Evolutionary conservation across 257 asterid genomes (phyloP), one percentile per base, ranked within the genome.

Genomic region (Capsicum baccatum): DNA sequence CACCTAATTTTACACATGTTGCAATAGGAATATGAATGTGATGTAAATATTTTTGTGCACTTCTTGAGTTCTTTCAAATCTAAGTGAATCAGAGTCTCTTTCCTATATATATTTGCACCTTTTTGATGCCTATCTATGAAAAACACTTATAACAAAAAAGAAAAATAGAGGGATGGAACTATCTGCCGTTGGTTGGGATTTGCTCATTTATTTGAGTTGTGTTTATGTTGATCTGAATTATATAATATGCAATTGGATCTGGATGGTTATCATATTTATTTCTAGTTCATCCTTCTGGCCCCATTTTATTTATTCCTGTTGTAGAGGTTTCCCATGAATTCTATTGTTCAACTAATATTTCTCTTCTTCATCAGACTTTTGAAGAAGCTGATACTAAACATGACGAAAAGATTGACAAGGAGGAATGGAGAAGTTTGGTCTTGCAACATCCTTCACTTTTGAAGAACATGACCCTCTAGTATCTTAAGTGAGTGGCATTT

Each of bases 351-450:
- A 48, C 35, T 71, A n/a, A 42, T 71, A 11, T 21, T 3, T 73
- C 33, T n/a, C 42, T 48, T 73, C 44, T 48, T 19, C 0, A n/a
- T n/a, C 91, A 95, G 97, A 95, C 98, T 47, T 95, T 95, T 89
- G 98, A 93, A 90, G 98, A 95, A 90, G 97, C 97, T 60, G 97
- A 95, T 80, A 93, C 97, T 33, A 95, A 95, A 85, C 96, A 91
- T 48, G 98, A 92, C 0, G 98, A 97, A 76, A 93, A 90, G 91
- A 93, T 95, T 82, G 98, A 93, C 87, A 93, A 92, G 84, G 98
- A 95, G 88, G 98, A 95, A 86, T 93, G 98, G 98, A 85, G 91
- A 79, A 92, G 81, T 89, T 95, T 95, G 82, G 98, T 92, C 44
- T 52, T 92, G 86, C 92, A 87, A 39, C 97, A 95, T 87, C 97